Percentiles rank a stretch among this genome's conserved stretches.
phyloP scores from a whole-genome alignment of 164 flowering plant genomes.

The Brasenia schreberi region DNA sequence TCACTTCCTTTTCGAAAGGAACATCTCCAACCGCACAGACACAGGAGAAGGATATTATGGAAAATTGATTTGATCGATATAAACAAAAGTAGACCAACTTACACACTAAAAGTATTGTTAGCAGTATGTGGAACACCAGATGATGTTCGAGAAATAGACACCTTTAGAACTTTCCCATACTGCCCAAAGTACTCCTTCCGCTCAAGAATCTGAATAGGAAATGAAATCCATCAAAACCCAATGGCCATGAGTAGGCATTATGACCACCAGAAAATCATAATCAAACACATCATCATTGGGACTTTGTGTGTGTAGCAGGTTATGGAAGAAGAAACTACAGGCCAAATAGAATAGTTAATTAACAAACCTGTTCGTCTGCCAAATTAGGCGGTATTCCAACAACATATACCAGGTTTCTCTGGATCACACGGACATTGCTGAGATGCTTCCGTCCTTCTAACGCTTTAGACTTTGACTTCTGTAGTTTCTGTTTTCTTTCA shows the following conservation, averaged over 20 bases:
- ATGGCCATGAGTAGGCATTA: not conserved
- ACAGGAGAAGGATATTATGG: no score
- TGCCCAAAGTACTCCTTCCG: slow-evolving; percentile 83
- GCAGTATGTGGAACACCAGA: slow-evolving; percentile 81
- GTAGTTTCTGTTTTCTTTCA: slow-evolving; percentile 64
- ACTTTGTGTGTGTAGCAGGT: not conserved
- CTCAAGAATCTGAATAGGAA: slow-evolving; percentile 68
- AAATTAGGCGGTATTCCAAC: slow-evolving; percentile 82
- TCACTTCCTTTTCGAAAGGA: no score
- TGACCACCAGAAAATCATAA: not conserved
- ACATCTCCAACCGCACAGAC: no score
- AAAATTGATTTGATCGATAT: not conserved
- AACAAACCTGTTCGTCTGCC: slow-evolving; percentile 85
- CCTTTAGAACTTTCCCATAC: slow-evolving; percentile 93
- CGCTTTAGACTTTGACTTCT: slow-evolving; percentile 60
- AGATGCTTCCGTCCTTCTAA: slow-evolving; percentile 87
- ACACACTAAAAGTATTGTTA: slow-evolving; percentile 87
- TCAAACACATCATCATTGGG: not conserved
- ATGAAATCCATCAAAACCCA: not conserved
- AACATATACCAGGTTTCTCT: slow-evolving; percentile 81
- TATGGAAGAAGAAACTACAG: not conserved
- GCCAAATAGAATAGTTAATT: not conserved
- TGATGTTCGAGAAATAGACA: slow-evolving; percentile 82
- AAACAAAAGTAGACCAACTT: slow-evolving; percentile 21
- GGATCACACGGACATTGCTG: slow-evolving; percentile 84